These are phyloP conservation scores for Pseudevernia furfuracea DNA, from an alignment of 495 filamentous ascomycete genomes.

Conservation along the genomic window DNA sequence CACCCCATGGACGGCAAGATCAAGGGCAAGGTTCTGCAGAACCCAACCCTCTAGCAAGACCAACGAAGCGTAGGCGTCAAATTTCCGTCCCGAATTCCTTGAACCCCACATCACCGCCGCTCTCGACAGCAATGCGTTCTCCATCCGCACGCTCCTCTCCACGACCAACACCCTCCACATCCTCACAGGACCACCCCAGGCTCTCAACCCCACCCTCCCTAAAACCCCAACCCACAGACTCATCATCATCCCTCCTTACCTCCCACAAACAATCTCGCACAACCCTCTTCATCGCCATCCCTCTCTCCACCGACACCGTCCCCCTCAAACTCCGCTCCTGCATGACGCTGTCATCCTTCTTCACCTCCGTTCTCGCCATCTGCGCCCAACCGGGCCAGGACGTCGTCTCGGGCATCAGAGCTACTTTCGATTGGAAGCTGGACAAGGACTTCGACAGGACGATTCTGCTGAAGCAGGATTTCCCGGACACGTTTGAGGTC, in stretches of 20 bases:
- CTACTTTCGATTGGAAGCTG: neutral
- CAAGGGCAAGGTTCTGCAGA: neutral
- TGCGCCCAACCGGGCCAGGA: neutral
- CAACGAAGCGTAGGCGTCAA: neutral
- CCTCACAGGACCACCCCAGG: neutral
- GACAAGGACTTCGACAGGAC: neutral
- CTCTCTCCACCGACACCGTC: neutral
- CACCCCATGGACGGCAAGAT: neutral
- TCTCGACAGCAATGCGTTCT: neutral
- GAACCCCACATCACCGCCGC: neutral
- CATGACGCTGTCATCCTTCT: neutral
- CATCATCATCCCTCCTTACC: neutral
- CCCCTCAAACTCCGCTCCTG: constrained; percentile 9
- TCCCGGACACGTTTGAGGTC: neutral
- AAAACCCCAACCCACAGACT: neutral
- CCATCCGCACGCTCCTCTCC: neutral
- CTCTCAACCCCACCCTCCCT: neutral
- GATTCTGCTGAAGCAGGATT: neutral
- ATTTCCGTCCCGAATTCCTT: neutral
- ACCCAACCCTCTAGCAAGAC: neutral
- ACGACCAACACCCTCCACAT: neutral
- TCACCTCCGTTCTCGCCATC: neutral
- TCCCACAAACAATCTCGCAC: constrained; percentile 5
- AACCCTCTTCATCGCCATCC: constrained; percentile 7
- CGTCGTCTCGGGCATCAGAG: neutral